A percentile compares a stretch with the other conserved stretches of the same genome.
Evolutionary conservation across 1,284 basidiomycete species (phyloP).

Genomic region (Agroathelia rolfsii): DNA sequence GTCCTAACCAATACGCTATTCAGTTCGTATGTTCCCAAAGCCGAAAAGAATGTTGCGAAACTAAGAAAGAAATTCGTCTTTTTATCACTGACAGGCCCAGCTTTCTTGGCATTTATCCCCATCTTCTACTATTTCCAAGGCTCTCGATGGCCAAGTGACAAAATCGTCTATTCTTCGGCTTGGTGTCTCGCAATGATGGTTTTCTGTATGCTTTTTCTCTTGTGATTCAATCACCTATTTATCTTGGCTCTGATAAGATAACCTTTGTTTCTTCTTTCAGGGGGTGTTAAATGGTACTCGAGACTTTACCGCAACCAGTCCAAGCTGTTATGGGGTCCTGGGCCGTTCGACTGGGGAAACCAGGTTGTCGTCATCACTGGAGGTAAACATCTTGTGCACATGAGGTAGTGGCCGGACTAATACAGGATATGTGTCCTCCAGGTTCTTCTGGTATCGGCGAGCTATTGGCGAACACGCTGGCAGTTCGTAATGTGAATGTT

Average conservation of each 20-base stretch:
- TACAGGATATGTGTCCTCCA: slow-evolving; percentile 23
- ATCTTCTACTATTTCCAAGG: slow-evolving; percentile 69
- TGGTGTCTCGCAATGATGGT: slow-evolving; percentile 48
- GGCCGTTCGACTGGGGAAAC: slow-evolving; percentile 67
- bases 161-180: slow-evolving; percentile 36
- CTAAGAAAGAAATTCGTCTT: slow-evolving; percentile 8
- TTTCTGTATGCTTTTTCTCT: slow-evolving; percentile 47
- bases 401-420: too few species aligned
- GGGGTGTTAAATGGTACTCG: slow-evolving; percentile 61
- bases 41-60: slow-evolving; percentile 3
- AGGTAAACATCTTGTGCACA: slow-evolving; percentile 37
- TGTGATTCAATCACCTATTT: slow-evolving; percentile 1
- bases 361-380: slow-evolving; percentile 87
- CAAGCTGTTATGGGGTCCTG: slow-evolving; percentile 47
- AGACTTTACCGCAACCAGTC: slow-evolving; percentile 65
- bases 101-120: slow-evolving; percentile 72
- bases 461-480: slow-evolving; percentile 74
- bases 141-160: slow-evolving; percentile 36
- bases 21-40: slow-evolving; percentile 36
- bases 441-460: slow-evolving; percentile 86
- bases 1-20: slow-evolving; percentile 68
- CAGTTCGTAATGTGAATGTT: slow-evolving; percentile 71
- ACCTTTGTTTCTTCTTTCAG: slow-evolving; percentile 26
- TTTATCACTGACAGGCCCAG: slow-evolving; percentile 65
- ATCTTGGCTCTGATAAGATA: slow-evolving; percentile 2